phyloP scores from a whole-genome alignment of 2,329 filamentous ascomycete genomes.

The Botrytis fabae region DNA sequence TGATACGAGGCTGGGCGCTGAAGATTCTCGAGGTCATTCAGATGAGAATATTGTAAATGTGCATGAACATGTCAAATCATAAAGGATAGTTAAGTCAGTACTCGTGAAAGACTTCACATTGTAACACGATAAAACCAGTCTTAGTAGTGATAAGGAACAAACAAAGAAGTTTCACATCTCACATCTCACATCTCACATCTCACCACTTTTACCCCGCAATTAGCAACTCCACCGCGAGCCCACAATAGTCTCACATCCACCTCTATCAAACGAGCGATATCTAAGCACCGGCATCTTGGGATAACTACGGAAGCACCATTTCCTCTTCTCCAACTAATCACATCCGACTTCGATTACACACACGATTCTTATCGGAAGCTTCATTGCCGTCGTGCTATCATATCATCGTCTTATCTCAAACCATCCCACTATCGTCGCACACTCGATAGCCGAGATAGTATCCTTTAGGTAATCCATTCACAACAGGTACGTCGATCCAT shows the following conservation, averaged over 20 bases:
- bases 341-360: background rate
- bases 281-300: background rate
- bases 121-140: background rate
- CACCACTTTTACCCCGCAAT: background rate
- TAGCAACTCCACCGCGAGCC: background rate
- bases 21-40: background rate
- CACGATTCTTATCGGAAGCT: background rate
- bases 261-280: background rate
- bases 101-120: background rate
- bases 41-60: background rate
- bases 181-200: background rate
- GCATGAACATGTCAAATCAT: background rate
- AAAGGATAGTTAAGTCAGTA: background rate
- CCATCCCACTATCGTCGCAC: background rate
- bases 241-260: background rate
- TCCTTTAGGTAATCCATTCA: background rate
- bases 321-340: background rate
- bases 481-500: background rate
- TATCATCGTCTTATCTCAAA: background rate
- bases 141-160: background rate
- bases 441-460: background rate
- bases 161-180: background rate
- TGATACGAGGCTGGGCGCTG: background rate
- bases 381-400: background rate
- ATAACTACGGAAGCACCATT: background rate